These are phyloP conservation scores for Fraxinus cuspidata DNA, from an alignment of 257 asterid species.

Conservation along the genomic window DNA sequence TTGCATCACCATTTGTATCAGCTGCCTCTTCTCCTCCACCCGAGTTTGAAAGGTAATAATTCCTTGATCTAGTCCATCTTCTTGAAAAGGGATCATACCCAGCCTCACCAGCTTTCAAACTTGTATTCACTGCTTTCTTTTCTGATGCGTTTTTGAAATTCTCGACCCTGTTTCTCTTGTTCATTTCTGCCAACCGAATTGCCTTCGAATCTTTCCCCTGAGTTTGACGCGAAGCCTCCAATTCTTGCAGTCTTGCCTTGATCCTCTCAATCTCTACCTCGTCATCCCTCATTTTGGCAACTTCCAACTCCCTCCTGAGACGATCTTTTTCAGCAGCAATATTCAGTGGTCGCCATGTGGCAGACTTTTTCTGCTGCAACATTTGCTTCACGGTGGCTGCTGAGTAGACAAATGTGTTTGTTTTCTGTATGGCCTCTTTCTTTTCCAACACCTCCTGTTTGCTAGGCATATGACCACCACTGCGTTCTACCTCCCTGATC, in stretches of 20 bases:
- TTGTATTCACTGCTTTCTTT: constrained; percentile 49
- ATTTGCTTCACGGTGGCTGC: constrained; percentile 97
- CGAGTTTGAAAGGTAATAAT: constrained; percentile 58
- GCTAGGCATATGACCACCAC: constrained; percentile 81
- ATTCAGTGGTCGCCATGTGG: constrained; percentile 87
- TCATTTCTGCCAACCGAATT: constrained; percentile 83
- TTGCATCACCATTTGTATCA: constrained; percentile 37
- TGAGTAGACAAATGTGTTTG: constrained; percentile 77
- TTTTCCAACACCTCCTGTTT: constrained; percentile 85
- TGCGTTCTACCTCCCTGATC: constrained; percentile 87
- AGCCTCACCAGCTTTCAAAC: constrained; percentile 80
- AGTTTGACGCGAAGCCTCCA: constrained; percentile 65
- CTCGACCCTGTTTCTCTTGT: constrained; percentile 81
- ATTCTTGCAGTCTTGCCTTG: constrained; percentile 61
- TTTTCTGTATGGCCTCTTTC: constrained; percentile 78
- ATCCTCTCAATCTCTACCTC: constrained; percentile 75
- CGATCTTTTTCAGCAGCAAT: constrained; percentile 97
- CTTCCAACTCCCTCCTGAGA: constrained; percentile 74
- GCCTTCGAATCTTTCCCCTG: constrained; percentile 78
- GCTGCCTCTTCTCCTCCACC: constrained; percentile 43
- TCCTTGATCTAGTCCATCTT: constrained; percentile 94
- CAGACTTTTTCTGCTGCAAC: constrained; percentile 96
- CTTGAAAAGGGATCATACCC: constrained; percentile 97
- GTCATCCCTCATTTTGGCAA: constrained; percentile 72
- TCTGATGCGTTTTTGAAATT: constrained; percentile 91